These are phyloP conservation scores for Arthrobotrys conoides DNA, from an alignment of 2,329 filamentous ascomycete genomes.

Conservation along the genomic window DNA sequence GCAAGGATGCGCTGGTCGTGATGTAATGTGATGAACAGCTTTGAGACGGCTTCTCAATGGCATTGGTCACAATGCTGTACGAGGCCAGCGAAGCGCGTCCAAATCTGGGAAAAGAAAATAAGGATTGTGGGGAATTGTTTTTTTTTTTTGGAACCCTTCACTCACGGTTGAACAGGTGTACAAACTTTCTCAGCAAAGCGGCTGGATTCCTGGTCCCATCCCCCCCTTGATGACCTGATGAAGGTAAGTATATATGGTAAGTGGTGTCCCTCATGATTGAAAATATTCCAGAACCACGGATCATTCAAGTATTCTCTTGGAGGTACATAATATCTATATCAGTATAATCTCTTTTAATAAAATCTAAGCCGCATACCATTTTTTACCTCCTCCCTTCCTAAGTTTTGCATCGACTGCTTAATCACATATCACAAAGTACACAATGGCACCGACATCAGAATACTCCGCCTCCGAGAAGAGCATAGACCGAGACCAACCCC, in stretches of 20 bases:
- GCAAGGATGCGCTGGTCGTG: constrained; percentile 35
- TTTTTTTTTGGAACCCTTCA: background rate
- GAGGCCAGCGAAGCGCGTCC: constrained; percentile 5
- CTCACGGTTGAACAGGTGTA: background rate
- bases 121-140: constrained; percentile 21
- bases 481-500: background rate
- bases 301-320: background rate
- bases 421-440: background rate
- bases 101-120: background rate
- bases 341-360: background rate
- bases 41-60: background rate
- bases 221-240: background rate
- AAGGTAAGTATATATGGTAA: constrained; percentile 3
- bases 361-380: background rate
- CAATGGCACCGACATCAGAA: background rate
- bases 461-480: background rate
- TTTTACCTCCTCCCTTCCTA: background rate
- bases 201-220: background rate
- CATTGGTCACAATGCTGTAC: constrained; percentile 16
- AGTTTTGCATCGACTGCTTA: background rate
- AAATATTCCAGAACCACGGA: constrained; percentile 11
- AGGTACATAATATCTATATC: background rate
- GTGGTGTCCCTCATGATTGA: background rate
- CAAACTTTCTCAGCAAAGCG: background rate
- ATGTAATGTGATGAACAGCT: constrained; percentile 19